Evolutionary conservation across 2,329 filamentous ascomycete species (phyloP).

Genomic region (Sordariomycetes sp.): DNA sequence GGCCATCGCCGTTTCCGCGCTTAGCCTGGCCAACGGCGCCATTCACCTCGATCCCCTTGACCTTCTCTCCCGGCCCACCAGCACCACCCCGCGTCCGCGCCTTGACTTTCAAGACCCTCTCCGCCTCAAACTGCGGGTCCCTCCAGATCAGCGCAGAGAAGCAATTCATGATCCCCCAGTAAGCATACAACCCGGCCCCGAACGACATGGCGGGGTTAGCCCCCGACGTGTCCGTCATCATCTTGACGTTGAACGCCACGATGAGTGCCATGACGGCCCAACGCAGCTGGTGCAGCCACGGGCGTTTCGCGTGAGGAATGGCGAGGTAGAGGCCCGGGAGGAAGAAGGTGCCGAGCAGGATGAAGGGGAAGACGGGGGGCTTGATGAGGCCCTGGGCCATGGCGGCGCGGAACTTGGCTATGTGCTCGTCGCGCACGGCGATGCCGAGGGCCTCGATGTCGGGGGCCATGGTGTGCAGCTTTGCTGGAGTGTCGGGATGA

Average conservation of each 20-base stretch:
- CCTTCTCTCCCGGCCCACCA: neutral
- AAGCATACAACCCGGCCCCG: constrained; percentile 30
- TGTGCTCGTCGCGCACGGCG: constrained; percentile 16
- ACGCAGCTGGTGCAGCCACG: constrained; percentile 32
- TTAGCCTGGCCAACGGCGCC: neutral
- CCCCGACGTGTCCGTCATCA: constrained; percentile 30
- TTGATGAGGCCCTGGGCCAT: constrained; percentile 23
- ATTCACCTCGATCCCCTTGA: neutral
- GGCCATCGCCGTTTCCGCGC: neutral
- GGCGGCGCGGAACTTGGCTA: constrained; percentile 19
- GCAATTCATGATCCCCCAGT: constrained; percentile 36
- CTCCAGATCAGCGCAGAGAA: constrained; percentile 38
- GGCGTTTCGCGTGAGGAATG: constrained; percentile 36
- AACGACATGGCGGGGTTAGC: constrained; percentile 37
- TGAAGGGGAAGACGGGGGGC: constrained; percentile 39
- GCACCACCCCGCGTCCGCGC: constrained; percentile 8
- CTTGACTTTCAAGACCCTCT: constrained; percentile 28
- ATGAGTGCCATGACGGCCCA: constrained; percentile 34
- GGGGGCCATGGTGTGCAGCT: neutral
- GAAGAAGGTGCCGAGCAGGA: constrained; percentile 30
- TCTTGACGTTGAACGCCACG: constrained; percentile 26
- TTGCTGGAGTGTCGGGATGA: neutral
- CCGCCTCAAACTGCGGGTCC: constrained; percentile 41
- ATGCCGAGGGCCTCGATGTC: constrained; percentile 3
- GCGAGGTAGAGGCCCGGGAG: constrained; percentile 40